phyloP scores from a whole-genome alignment of 805 yeast genomes.

The Kodamaea jinghongensis region DNA sequence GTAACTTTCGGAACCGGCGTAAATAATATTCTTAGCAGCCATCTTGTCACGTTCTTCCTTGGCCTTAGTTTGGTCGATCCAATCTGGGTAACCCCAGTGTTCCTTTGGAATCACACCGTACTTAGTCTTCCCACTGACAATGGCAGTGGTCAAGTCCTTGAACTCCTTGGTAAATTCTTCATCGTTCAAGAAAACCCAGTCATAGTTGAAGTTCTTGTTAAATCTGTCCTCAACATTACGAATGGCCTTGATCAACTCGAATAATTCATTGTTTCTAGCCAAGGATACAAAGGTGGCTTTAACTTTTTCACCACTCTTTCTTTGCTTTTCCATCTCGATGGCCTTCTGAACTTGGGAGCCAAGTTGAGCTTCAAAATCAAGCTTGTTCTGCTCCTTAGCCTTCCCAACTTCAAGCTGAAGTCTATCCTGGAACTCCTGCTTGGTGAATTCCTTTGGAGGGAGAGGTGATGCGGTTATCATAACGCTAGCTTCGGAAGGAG shows the following conservation, averaged over 20 bases:
- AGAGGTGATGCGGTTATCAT: neutral
- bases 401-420: conserved; percentile 4
- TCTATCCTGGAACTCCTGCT: conserved; percentile 5
- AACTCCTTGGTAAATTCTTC: conserved; percentile 83
- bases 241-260: conserved; percentile 60
- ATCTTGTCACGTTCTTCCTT: conserved; percentile 56
- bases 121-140: conserved; percentile 75
- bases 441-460: conserved; percentile 10
- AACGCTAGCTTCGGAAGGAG: neutral
- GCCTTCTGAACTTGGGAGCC: conserved; percentile 9
- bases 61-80: conserved; percentile 79
- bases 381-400: neutral
- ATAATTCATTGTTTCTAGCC: conserved; percentile 71
- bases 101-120: conserved; percentile 77
- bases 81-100: conserved; percentile 84
- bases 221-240: conserved; percentile 85
- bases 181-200: conserved; percentile 94
- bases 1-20: conserved; percentile 72
- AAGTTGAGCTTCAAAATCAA: neutral
- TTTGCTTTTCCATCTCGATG: conserved; percentile 9
- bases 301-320: conserved; percentile 31
- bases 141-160: conserved; percentile 60
- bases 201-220: conserved; percentile 76
- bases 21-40: conserved; percentile 57
- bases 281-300: conserved; percentile 82